Conservation (phyloP, 2,329 filamentous ascomycete genomes). For the Sporothrix euskadiensis region DNA sequence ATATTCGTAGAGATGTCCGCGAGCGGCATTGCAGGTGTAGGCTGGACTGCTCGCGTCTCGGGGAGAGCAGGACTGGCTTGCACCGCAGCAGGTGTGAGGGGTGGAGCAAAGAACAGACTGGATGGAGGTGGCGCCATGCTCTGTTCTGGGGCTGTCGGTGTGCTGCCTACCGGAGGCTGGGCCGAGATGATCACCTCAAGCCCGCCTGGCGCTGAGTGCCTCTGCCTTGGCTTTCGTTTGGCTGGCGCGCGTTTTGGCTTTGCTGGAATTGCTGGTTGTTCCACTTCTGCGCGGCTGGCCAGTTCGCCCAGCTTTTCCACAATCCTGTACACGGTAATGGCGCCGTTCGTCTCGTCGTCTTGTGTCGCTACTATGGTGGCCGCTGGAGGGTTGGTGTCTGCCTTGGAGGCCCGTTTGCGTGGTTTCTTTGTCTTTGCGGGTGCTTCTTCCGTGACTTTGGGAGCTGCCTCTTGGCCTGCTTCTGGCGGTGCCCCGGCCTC, state of each 20-base stretch:
- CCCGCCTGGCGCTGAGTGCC: constrained; percentile 31
- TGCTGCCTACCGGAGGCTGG: not conserved
- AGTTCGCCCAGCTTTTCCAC: constrained; percentile 41
- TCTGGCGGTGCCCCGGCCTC: not conserved
- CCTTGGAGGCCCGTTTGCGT: constrained; percentile 32
- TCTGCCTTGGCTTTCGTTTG: constrained; percentile 11
- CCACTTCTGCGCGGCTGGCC: constrained; percentile 37
- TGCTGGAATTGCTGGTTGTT: not conserved
- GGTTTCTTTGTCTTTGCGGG: constrained; percentile 15
- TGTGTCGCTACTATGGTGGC: constrained; percentile 41
- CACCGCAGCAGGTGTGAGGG: not conserved
- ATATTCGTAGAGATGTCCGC: constrained; percentile 10
- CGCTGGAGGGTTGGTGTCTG: constrained; percentile 42
- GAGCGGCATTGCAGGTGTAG: not conserved
- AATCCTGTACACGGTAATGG: constrained; percentile 49
- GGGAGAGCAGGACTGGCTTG: not conserved
- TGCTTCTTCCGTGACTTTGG: constrained; percentile 26
- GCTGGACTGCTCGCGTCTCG: not conserved
- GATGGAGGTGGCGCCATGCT: not conserved
- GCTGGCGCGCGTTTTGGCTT: not conserved
- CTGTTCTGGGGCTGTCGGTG: not conserved
- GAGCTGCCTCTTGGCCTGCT: not conserved
- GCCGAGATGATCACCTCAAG: not conserved
- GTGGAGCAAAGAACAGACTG: not conserved
- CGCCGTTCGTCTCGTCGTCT: constrained; percentile 50